Base-by-base conservation (phyloP, 441 rosid species). In the Euphorbia celastroides region DNA sequence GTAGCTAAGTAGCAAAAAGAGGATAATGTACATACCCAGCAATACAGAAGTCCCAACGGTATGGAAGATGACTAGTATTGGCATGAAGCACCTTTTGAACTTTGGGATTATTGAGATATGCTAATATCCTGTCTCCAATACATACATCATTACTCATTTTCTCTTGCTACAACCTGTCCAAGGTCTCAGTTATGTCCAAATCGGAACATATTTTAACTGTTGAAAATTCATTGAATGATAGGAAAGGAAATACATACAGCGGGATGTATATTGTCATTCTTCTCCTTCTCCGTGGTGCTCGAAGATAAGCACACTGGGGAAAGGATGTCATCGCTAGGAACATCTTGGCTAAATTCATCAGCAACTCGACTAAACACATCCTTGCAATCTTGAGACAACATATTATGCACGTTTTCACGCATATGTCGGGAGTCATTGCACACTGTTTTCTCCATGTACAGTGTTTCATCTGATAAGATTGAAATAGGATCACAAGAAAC, bases 61-160 rank as follows among this genome's bases (percentile, higher is more conserved):
- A 73, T 59, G 86, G 80, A 26, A 75, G 67, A 70, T 70, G 66
- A 14, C 50, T 44, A 64, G 73, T 63, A 60, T 80, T 79, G 66
- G 83, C 80, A 69, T 77, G 70, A 52, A 82, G 75, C 41, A 82
- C 82, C 72, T 70, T 67, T 31, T 71, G 80, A 50, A 73, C 80
- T 68, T 75, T 60, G 20, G 83, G 83, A 12, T 30, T 64, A 61
- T 79, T 79, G 19, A 79, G 74, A 65, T 75, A 77, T 7, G 63
- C 48, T 7, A 57, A 69, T 26, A 77, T 73, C 69, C 77, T 57
- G 19, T 66, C 75, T 38, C 1, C n/a, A 55, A 77, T 67, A 71
- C 86, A 79, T 19, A 78, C 78, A 62, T 75, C 80, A 32, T 59
- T 78, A 1, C 22, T 12, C 3, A 5, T 36, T 23, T 55, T 57